phyloP scores from a whole-genome alignment of 352 stramenopile genomes.

The Phytophthora hybrid region DNA sequence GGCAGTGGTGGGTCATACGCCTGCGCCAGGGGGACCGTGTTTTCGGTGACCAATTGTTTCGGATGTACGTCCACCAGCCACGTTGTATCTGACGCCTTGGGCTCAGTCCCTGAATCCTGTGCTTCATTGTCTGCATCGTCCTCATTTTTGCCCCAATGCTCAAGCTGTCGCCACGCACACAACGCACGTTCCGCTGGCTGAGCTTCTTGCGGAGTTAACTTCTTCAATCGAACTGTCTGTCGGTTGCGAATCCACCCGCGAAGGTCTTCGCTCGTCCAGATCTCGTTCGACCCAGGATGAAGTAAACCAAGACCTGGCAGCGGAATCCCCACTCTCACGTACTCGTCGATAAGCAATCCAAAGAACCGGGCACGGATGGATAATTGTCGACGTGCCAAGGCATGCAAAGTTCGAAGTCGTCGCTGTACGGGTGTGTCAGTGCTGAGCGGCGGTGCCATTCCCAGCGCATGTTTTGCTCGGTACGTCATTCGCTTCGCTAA shows the following conservation, averaged over 20 bases:
- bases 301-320: slow-evolving; percentile 56
- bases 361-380: slow-evolving; percentile 61
- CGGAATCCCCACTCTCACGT: slow-evolving; percentile 69
- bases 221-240: slow-evolving; percentile 53
- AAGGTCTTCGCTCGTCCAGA: slow-evolving; percentile 59
- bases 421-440: slow-evolving; percentile 52
- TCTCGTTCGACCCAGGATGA: slow-evolving; percentile 37
- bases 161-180: slow-evolving; percentile 46
- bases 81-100: slow-evolving; percentile 7
- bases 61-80: slow-evolving; percentile 43
- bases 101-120: not conserved
- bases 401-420: slow-evolving; percentile 60
- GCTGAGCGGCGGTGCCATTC: slow-evolving; percentile 45
- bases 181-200: slow-evolving; percentile 34
- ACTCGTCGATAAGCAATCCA: slow-evolving; percentile 63
- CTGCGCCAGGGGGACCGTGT: slow-evolving; percentile 31
- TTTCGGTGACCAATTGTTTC: slow-evolving; percentile 45
- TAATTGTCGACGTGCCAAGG: slow-evolving; percentile 55
- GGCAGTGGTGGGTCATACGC: slow-evolving; percentile 19
- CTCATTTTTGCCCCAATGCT: slow-evolving; percentile 30
- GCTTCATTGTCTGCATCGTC: not conserved
- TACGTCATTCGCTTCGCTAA: slow-evolving; percentile 47
- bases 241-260: slow-evolving; percentile 61
- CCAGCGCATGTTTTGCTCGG: slow-evolving; percentile 47
- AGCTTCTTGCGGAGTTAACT: slow-evolving; percentile 23